Base-by-base conservation (phyloP, 768 basidiomycete species). In the Collybia sordida region DNA sequence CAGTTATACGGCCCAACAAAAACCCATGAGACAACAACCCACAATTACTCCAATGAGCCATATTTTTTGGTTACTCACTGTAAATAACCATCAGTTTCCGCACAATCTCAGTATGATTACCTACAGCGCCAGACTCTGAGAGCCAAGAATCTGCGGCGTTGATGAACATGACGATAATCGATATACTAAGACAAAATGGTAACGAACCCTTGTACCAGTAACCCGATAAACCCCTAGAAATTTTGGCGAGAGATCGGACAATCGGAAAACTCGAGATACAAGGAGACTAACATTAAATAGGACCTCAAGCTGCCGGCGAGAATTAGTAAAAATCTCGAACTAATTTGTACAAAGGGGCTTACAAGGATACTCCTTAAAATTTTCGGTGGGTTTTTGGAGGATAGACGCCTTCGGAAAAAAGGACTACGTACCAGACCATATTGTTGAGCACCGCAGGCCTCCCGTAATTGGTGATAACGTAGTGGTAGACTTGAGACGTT, bases 161-260 rank as follows among this genome's bases (percentile, higher is more conserved):
- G 18, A 48, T 24, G 46, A 50, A 28, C 7, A 25, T 27, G 40
- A 43, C 18, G 6, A 37, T 6, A 18, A 39, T 43, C 18, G 6
- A 37, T 6, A 18, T 40, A 9, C 41, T 34, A 36, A 19, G 2
- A 17, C 7, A 8, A 39, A 49, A 24, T 12, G 14, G 25, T 6
- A 36, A 45, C 65, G 17, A 51, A 79, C 79, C 72, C 68, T 72
- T 82, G 80, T 3, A 82, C 81, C 15, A 83, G 61, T n/a, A 82
- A 59, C 3, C 79, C 79, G 40, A 79, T 78, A 42, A 81, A 70
- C 3, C 76, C 79, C 80, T 81, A 36, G 9, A 37, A 27, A 34
- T 11, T 22, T 18, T 41, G 18, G 42, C n/a, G 50, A 11, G 11
- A 37, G 37, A 38, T 48, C 47, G 22, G 34, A 46, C 34, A 15